Evolutionary conservation across 2,329 filamentous ascomycete species (phyloP), one percentile per base, ranked within the genome.

Genomic region (Xylariaceae sp.): DNA sequence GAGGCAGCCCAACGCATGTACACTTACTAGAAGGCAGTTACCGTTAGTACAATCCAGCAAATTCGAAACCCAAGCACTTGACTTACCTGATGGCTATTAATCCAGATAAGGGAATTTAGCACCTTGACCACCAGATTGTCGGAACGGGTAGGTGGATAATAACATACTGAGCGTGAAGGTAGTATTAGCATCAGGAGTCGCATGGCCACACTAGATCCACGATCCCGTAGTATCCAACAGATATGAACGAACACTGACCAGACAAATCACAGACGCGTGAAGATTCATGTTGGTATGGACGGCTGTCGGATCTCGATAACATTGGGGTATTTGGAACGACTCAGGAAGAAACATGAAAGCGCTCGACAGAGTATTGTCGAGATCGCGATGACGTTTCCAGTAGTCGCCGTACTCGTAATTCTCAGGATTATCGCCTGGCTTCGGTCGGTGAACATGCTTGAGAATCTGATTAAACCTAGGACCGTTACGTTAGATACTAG

Each of bases 211-310:
- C 7, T 27, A 27, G 22, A 27, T 27, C 7, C 22, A 27, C 22
- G 4, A 5, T 7, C 4, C 4, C 22, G 22, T 27, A 27, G 22
- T 27, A 27, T 7, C 4, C 22, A 27, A 27, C 22, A 27, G 22
- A 27, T 27, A 27, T 5, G 22, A 27, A 27, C 7, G 22, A 7
- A 27, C 22, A 27, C 22, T 27, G 4, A 27, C 22, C 5, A 96
- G 75, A 65, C 89, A 95, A 46, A 96, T 96, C 9, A 87, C 81
- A 1, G 89, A 86, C 1, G 90, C 90, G 62, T 96, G 91, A 2
- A 96, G 80, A 62, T 89, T 90, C 75, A 96, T 86, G 56, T 96
- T 96, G 44, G 85, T 76, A 64, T 95, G 91, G 0, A 95, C 78
- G 6, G 89, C 82, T 41, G 88, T 84, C 1, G 86, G 77, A 58